Evolutionary conservation across 768 basidiomycete genomes (phyloP), one percentile per base, ranked within the genome.

Genomic region (Russula virescens): DNA sequence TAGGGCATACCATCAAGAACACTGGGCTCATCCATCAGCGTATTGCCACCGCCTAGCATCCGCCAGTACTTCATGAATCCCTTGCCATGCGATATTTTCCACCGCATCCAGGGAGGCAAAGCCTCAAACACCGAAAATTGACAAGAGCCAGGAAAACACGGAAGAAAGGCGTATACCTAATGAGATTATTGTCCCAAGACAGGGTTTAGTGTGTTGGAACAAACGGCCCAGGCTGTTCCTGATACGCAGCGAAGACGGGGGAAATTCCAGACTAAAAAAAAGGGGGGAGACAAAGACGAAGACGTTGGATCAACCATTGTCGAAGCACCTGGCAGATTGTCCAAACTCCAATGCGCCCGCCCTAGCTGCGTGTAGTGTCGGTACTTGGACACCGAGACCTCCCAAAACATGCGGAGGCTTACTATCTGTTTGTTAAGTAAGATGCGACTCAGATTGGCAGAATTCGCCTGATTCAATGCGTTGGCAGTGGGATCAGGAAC

Each of bases 381-480:
- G 21, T 31, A 19, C 21, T 25, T 16, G 21, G 14, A 9, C 7
- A 31, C n/a, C 13, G 5, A 21, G 21, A 45, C 31, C 28, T 46
- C 34, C 21, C 28, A 18, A 18, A 16, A 26, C 28, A 47, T 10
- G 49, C 47, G 13, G 16, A 43, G 34, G 75, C 81, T 72, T 66
- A 84, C 85, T 58, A 79, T 79, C 60, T 82, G 78, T 61, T 76
- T 76, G 61, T 83, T 80, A 60, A 78, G 78, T 19, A 87, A 72
- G 45, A 80, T 72, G 28, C 77, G 74, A 38, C 83, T 81, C 63
- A 87, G 73, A 52, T 79, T 77, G 59, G 82, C 79, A 70, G 86
- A 87, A 63, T 73, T 76, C 49, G 77, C 72, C 68, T 80, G 75
- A 69, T 87, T 87, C 63, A 80, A 77, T 62, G 75, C 73, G 69